A percentile compares a stretch with the other conserved stretches of the same genome.
Conservation (phyloP, 352 stramenopile genomes). For the Pelagophyceae sp. region DNA sequence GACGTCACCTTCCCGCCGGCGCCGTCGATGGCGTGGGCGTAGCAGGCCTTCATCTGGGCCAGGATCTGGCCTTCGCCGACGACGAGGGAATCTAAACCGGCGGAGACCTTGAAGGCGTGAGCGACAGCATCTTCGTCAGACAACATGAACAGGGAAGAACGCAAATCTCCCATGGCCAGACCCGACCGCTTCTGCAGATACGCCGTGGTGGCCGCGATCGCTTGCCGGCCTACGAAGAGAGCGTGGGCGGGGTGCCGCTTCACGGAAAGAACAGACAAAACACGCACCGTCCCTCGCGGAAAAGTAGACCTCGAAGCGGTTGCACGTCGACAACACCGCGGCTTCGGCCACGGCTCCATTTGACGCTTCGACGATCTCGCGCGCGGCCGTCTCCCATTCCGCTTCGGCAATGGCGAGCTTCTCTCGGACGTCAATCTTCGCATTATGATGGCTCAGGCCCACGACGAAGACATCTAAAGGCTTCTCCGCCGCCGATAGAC, state of each 20-base stretch:
- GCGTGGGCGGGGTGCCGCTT: conserved; percentile 46
- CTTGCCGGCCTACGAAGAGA: conserved; percentile 33
- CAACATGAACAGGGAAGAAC: conserved; percentile 71
- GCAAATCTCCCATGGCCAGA: conserved; percentile 52
- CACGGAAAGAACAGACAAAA: too few species aligned
- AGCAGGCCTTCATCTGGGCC: conserved; percentile 64
- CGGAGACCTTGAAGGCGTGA: conserved; percentile 69
- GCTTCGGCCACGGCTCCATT: conserved; percentile 48
- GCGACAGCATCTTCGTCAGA: conserved; percentile 65
- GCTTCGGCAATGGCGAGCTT: conserved; percentile 68
- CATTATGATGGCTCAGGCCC: conserved; percentile 71
- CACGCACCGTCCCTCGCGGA: conserved; percentile 56
- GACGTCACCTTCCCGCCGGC: conserved; percentile 68
- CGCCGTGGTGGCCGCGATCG: conserved; percentile 35
- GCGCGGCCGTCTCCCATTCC: conserved; percentile 63
- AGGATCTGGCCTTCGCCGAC: conserved; percentile 78
- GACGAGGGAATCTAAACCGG: conserved; percentile 68
- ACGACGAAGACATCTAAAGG: conserved; percentile 69
- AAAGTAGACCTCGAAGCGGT: conserved; percentile 79
- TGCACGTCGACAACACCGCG: conserved; percentile 72
- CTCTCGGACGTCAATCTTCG: conserved; percentile 67
- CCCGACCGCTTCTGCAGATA: conserved; percentile 55
- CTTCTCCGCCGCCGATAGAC: conserved; percentile 55
- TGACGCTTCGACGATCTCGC: conserved; percentile 44
- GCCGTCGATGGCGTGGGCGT: conserved; percentile 69